Conservation (phyloP, 2,329 filamentous ascomycete species). For the Penicillium sp. region DNA sequence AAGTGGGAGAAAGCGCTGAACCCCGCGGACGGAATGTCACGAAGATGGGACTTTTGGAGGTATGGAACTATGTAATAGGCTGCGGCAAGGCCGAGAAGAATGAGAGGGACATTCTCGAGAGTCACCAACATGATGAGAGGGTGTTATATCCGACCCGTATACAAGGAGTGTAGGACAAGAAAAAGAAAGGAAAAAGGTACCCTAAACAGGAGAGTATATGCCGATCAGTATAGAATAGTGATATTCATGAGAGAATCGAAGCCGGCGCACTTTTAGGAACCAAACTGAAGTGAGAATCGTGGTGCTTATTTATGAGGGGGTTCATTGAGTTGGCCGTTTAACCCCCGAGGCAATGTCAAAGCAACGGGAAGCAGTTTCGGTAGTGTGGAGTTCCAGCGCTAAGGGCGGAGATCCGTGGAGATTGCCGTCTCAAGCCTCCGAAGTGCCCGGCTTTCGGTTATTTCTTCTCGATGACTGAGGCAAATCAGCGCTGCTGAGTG, state of each 20-base stretch:
- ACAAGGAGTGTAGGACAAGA: not conserved
- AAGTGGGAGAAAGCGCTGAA: slow-evolving; percentile 67
- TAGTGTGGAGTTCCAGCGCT: slow-evolving; percentile 14
- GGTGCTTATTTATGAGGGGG: slow-evolving; percentile 18
- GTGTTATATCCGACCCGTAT: not conserved
- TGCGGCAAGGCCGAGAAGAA: slow-evolving; percentile 49
- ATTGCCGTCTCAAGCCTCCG: slow-evolving; percentile 22
- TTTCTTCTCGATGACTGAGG: not conserved
- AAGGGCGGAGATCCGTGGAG: slow-evolving; percentile 8
- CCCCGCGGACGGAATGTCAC: slow-evolving; percentile 50
- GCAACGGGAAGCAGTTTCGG: slow-evolving; percentile 22
- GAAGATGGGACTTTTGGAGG: slow-evolving; percentile 53
- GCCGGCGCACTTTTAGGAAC: not conserved
- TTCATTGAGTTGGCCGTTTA: not conserved
- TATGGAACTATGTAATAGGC: slow-evolving; percentile 58
- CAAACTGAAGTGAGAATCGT: not conserved
- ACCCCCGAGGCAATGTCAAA: slow-evolving; percentile 22
- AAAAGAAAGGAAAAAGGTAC: not conserved
- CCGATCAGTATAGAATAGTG: not conserved
- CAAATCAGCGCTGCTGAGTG: slow-evolving; percentile 12
- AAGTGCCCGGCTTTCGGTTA: slow-evolving; percentile 16
- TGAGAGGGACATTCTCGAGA: slow-evolving; percentile 33
- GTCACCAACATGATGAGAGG: slow-evolving; percentile 31
- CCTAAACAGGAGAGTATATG: not conserved
- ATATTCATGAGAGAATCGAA: not conserved